phyloP scores from a whole-genome alignment of 768 basidiomycete genomes.

The Termitomyces sp. region DNA sequence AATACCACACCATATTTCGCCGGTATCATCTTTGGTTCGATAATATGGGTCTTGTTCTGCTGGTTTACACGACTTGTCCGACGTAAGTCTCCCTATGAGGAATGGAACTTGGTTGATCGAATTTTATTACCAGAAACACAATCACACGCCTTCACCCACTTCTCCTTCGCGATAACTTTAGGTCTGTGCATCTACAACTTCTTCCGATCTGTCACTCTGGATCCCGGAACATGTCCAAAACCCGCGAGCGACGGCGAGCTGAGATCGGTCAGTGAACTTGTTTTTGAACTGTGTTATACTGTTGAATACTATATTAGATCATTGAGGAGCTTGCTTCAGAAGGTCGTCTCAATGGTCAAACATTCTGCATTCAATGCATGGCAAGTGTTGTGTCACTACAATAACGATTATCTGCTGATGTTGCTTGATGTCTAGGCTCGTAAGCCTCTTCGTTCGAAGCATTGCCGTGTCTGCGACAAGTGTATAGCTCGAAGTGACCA shows the following conservation, averaged over 20 bases:
- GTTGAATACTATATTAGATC: slow-evolving; percentile 42
- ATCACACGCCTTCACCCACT: slow-evolving; percentile 68
- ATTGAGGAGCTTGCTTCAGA: slow-evolving; percentile 88
- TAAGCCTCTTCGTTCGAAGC: slow-evolving; percentile 91
- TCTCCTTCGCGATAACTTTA: slow-evolving; percentile 67
- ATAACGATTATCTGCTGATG: background rate
- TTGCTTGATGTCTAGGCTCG: slow-evolving; percentile 45
- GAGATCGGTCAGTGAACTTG: slow-evolving; percentile 59
- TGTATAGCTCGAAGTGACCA: slow-evolving; percentile 92
- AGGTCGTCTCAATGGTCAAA: slow-evolving; percentile 89
- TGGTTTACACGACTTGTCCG: slow-evolving; percentile 77
- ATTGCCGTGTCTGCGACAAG: slow-evolving; percentile 87
- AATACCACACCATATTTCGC: slow-evolving; percentile 90
- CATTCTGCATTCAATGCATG: slow-evolving; percentile 97
- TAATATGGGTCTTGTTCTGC: slow-evolving; percentile 81
- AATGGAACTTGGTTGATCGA: background rate
- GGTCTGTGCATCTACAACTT: slow-evolving; percentile 84
- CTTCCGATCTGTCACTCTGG: slow-evolving; percentile 82
- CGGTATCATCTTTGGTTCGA: slow-evolving; percentile 79
- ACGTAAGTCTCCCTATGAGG: slow-evolving; percentile 46
- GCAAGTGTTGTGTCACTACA: slow-evolving; percentile 30
- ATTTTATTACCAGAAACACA: slow-evolving; percentile 55
- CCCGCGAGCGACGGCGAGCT: slow-evolving; percentile 81
- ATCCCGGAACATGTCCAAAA: slow-evolving; percentile 84
- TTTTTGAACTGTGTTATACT: background rate